Percentiles rank a stretch among this genome's conserved stretches.
phyloP scores from a whole-genome alignment of 192 early-diverging fungal genomes.

The Chytriomyces sp. region DNA sequence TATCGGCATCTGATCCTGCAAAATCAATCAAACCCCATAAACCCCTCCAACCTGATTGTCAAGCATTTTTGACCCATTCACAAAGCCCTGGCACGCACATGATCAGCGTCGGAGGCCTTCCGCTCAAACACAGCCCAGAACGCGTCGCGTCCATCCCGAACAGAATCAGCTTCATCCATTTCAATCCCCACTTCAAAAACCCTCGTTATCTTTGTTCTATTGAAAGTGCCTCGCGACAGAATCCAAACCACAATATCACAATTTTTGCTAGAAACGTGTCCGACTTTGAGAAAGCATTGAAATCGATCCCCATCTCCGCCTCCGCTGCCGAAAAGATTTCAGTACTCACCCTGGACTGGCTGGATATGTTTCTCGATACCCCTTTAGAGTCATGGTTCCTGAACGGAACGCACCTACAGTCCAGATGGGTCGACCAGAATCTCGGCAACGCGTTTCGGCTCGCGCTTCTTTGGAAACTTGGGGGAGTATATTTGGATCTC shows the following conservation, averaged over 20 bases:
- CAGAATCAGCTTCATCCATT: conserved; percentile 39
- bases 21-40: background rate
- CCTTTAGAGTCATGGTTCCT: conserved; percentile 39
- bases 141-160: background rate
- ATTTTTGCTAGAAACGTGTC: conserved; percentile 28
- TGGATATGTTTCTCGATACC: conserved; percentile 24
- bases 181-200: conserved; percentile 27
- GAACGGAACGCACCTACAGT: conserved; percentile 15
- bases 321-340: background rate
- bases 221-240: conserved; percentile 34
- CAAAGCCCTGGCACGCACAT: background rate
- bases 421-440: conserved; percentile 35
- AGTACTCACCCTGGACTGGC: conserved; percentile 19
- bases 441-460: conserved; percentile 42
- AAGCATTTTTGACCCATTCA: background rate
- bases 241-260: conserved; percentile 32
- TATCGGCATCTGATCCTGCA: background rate
- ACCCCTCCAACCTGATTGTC: background rate
- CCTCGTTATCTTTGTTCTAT: conserved; percentile 38
- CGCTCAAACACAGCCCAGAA: too few species aligned
- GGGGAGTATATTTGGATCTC: conserved; percentile 40
- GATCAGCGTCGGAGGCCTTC: background rate
- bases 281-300: conserved; percentile 26
- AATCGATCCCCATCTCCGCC: background rate
- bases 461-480: conserved; percentile 32